phyloP scores from a whole-genome alignment of 306 rosid species.

The Prunus mume region DNA sequence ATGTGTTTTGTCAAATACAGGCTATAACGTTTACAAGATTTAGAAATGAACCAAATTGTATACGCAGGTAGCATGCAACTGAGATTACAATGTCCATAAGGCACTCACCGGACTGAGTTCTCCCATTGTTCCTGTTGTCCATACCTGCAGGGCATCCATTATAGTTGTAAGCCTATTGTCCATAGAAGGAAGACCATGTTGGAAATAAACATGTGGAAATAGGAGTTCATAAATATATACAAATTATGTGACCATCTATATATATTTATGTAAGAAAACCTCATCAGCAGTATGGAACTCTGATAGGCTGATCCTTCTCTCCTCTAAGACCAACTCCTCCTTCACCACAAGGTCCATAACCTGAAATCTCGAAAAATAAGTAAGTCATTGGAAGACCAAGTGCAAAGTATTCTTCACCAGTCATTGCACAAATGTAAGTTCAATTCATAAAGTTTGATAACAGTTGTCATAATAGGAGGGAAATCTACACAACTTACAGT shows the following conservation, averaged over 20 bases:
- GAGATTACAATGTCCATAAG: constrained; percentile 6
- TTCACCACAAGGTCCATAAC: constrained; percentile 75
- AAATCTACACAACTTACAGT: constrained; percentile 46
- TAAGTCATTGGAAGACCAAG: neutral
- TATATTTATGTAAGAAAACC: constrained; percentile 32
- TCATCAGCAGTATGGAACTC: constrained; percentile 87
- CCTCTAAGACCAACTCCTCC: constrained; percentile 62
- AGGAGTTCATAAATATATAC: neutral
- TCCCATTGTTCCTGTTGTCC: constrained; percentile 94
- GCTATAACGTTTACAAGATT: neutral
- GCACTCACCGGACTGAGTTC: constrained; percentile 80
- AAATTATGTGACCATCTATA: neutral
- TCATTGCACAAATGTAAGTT: neutral
- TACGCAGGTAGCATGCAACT: neutral
- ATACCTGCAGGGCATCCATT: constrained; percentile 46
- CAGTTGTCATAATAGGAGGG: constrained; percentile 1
- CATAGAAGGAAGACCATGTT: neutral
- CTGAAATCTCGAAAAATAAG: constrained; percentile 33
- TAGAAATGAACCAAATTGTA: neutral
- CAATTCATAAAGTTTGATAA: neutral
- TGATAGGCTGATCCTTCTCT: constrained; percentile 76
- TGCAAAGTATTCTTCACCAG: neutral
- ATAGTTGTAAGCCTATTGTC: neutral
- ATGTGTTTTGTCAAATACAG: too few species aligned
- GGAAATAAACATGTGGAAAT: neutral